phyloP scores from a whole-genome alignment of 2,329 filamentous ascomycete genomes.

The Davidsoniella virescens region DNA sequence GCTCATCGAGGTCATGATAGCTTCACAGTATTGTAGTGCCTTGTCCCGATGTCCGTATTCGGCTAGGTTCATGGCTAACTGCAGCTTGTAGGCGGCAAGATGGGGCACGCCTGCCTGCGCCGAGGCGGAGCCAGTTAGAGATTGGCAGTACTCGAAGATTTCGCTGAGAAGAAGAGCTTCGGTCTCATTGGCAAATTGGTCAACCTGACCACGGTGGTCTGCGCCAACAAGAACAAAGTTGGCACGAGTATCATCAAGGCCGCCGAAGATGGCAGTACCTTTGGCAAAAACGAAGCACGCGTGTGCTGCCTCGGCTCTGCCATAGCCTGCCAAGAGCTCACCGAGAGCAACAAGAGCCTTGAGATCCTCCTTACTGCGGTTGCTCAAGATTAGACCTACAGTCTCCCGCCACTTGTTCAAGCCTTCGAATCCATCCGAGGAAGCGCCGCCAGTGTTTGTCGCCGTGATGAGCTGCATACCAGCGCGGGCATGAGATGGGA shows the following conservation, averaged over 20 bases:
- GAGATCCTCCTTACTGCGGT: slow-evolving; percentile 55
- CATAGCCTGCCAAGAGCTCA: slow-evolving; percentile 68
- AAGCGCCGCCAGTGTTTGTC: slow-evolving; percentile 30
- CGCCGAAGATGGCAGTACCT: slow-evolving; percentile 54
- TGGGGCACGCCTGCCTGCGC: slow-evolving; percentile 39
- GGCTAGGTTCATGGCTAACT: slow-evolving; percentile 69
- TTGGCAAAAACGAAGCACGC: slow-evolving; percentile 85
- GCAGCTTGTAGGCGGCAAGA: slow-evolving; percentile 77
- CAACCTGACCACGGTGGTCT: slow-evolving; percentile 56
- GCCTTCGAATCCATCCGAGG: slow-evolving; percentile 61
- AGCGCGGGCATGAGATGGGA: slow-evolving; percentile 79
- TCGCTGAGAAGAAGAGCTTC: slow-evolving; percentile 90
- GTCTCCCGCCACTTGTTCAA: slow-evolving; percentile 93
- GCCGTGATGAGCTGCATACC: slow-evolving; percentile 82
- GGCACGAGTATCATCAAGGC: slow-evolving; percentile 62
- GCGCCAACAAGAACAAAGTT: slow-evolving; percentile 74
- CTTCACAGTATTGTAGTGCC: slow-evolving; percentile 81
- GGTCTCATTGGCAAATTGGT: slow-evolving; percentile 61
- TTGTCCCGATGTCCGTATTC: slow-evolving; percentile 70
- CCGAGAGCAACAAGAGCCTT: slow-evolving; percentile 67
- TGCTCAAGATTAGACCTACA: slow-evolving; percentile 68
- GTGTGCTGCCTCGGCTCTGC: slow-evolving; percentile 78
- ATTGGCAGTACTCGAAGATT: slow-evolving; percentile 79
- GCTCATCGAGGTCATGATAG: slow-evolving; percentile 58
- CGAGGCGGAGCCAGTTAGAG: slow-evolving; percentile 45